Percentiles rank a stretch among this genome's conserved stretches.
phyloP scores from a whole-genome alignment of 2,329 filamentous ascomycete genomes.

The Scolecobasidium constrictum region DNA sequence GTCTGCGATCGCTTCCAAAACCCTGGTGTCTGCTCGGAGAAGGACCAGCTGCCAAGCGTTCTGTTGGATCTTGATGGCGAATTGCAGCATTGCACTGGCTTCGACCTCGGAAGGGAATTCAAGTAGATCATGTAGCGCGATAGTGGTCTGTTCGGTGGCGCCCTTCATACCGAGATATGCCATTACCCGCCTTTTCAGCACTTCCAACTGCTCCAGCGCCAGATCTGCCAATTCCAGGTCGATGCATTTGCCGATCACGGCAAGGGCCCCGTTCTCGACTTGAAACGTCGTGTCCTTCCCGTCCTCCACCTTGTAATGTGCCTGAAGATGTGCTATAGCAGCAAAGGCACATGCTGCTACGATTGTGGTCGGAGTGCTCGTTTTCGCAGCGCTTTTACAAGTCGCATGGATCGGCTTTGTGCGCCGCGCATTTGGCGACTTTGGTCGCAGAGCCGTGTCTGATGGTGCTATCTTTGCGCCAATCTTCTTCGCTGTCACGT shows the following conservation, averaged over 20 bases:
- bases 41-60: neutral
- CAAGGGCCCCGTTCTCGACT: conserved; percentile 62
- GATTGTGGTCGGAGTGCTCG: neutral
- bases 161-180: conserved; percentile 22
- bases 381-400: neutral
- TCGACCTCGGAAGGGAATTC: neutral
- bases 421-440: conserved; percentile 31
- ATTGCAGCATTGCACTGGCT: neutral
- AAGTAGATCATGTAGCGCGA: conserved; percentile 16
- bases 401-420: neutral
- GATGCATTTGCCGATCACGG: conserved; percentile 56
- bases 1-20: conserved; percentile 18
- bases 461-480: neutral
- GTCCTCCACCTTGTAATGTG: conserved; percentile 15
- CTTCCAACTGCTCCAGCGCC: conserved; percentile 56
- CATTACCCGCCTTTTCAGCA: conserved; percentile 55
- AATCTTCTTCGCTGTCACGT: neutral
- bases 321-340: conserved; percentile 12
- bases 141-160: conserved; percentile 15
- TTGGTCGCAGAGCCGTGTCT: conserved; percentile 15
- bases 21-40: neutral
- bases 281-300: conserved; percentile 50
- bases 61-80: neutral
- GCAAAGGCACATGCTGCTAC: conserved; percentile 5
- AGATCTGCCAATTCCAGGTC: conserved; percentile 54